Conservation (phyloP, 129 eudicot genomes). For the Artemisia tridentata region DNA sequence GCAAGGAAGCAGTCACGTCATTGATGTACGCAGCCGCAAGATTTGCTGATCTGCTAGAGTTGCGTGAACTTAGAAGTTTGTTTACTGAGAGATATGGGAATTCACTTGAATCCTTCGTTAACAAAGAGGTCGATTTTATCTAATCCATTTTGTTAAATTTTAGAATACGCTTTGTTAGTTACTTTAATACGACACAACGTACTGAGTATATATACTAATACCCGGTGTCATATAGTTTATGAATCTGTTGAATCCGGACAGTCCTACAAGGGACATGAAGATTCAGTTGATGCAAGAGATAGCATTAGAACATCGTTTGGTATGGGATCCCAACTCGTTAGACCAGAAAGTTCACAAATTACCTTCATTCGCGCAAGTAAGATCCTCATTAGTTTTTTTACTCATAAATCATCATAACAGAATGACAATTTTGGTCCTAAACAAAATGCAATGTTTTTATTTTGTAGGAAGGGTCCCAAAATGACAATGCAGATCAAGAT, state of each 20-base stretch:
- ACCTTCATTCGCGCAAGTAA: conserved; percentile 38
- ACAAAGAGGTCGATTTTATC: conserved; percentile 48
- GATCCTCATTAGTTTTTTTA: not conserved
- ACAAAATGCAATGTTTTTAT: not conserved
- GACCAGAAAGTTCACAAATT: conserved; percentile 41
- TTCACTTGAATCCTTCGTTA: conserved; percentile 43
- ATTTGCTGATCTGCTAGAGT: conserved; percentile 75
- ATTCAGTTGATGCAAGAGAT: conserved; percentile 67
- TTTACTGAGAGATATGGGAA: conserved; percentile 59
- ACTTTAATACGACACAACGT: not conserved
- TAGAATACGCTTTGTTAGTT: not conserved
- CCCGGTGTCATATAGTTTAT: conserved; percentile 36
- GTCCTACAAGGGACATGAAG: conserved; percentile 57
- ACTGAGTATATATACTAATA: not conserved
- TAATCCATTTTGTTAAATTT: not conserved
- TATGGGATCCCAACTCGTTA: conserved; percentile 55
- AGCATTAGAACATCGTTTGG: conserved; percentile 54
- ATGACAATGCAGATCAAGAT: conserved; percentile 7
- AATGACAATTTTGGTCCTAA: too few relatives aligned
- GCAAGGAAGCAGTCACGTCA: conserved; percentile 62
- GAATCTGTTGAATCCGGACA: conserved; percentile 35
- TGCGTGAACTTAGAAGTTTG: conserved; percentile 58
- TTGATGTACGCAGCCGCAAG: conserved; percentile 82
- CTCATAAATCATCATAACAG: not conserved
- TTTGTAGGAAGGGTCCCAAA: conserved; percentile 33